Base-by-base conservation (phyloP, 1,139 yeast species). In the Lodderomyces orthopsilosis region DNA sequence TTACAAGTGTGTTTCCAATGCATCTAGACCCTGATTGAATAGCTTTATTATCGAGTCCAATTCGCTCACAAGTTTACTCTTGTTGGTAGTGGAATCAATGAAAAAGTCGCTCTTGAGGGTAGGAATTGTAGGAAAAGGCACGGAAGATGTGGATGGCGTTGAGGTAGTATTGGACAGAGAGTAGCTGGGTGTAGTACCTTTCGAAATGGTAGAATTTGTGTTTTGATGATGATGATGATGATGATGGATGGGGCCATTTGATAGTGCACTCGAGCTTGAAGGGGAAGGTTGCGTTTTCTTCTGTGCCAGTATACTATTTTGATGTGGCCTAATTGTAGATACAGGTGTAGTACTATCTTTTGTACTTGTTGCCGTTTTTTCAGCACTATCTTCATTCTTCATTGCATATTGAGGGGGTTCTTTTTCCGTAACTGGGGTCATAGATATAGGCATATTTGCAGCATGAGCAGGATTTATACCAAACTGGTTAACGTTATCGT, bases 391-490 rank as follows among this genome's bases (percentile, higher is more conserved):
- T 6, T 52, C 56, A 13, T 42, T 45, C 17, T 48, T 47, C 23
- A 44, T 46, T 8, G 34, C 33, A 34, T 56, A 54, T 9, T 35
- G 40, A 13, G 50, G 47, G 4, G 57, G 50, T 30, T 63, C 78
- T 52, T 74, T 81, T 53, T 85, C 94, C 1, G 86, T 74, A 1
- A 85, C 81, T 0, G 93, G 94, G 0, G 94, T 85, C 94, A 85
- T 85, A 0, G 87, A 75, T 53, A 83, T 65, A 12, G 85, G 79
- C 18, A 74, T 57, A 39, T 68, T 67, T 4, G 74, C 67, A 2
- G 79, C 70, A 39, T 71, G 76, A 10, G 77, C 65, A 1, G 82
- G 75, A 56, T 79, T 74, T 51, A 81, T 72, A 39, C 90, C 85
- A 68, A 81, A 81, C 56, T 85, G 85, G 58, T 84, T 81, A 10